phyloP scores from a whole-genome alignment of 208 protist species.

The Crithidia thermophila region DNA sequence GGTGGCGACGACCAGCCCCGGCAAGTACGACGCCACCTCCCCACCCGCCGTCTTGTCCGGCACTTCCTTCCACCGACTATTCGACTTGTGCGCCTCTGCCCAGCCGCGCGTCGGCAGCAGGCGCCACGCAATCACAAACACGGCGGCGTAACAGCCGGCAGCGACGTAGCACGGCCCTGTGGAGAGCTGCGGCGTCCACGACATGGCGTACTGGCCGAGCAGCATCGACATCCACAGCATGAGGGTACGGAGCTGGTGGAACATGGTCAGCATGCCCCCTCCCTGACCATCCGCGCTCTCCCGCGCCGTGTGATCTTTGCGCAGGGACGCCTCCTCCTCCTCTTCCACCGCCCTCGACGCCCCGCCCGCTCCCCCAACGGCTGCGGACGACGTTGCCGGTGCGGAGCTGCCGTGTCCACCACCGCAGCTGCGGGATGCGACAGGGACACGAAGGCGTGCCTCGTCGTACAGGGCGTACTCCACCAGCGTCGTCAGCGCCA shows the following conservation, averaged over 20 bases:
- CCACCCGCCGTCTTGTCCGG: not conserved
- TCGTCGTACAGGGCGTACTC: constrained; percentile 26
- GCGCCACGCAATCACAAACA: not conserved
- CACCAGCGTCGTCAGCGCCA: constrained; percentile 5
- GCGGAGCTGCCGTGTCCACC: not conserved
- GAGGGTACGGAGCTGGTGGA: constrained; percentile 14
- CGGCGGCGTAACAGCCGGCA: not conserved
- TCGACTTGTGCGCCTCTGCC: not conserved
- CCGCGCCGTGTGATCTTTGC: not conserved
- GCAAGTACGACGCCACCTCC: not conserved
- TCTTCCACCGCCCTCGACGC: no score
- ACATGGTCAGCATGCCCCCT: constrained; percentile 5
- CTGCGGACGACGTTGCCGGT: not conserved
- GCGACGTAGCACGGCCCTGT: constrained; percentile 15
- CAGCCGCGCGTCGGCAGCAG: not conserved
- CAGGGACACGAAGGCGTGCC: not conserved
- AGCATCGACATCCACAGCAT: constrained; percentile 10
- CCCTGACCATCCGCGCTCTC: not conserved
- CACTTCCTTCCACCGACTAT: not conserved
- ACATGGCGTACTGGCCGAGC: constrained; percentile 7
- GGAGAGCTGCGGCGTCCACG: constrained; percentile 2
- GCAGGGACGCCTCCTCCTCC: not conserved
- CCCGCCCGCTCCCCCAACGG: no score
- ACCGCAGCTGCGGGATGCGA: no score
- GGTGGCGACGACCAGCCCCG: not conserved